Conservation (phyloP, 345 rosid genomes). For the Moricandia arvensis region DNA sequence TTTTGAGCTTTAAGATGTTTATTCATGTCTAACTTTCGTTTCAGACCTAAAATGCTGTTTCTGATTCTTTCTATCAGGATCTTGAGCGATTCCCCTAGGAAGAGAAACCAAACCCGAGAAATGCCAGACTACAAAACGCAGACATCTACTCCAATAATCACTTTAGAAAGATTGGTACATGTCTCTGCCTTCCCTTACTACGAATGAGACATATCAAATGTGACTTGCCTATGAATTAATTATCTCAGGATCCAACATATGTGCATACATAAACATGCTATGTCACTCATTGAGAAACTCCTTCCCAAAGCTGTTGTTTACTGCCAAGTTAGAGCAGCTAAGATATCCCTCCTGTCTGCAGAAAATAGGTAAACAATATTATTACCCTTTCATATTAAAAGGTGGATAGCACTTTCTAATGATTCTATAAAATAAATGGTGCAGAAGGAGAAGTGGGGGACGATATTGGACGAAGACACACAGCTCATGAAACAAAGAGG, state of each 20-base stretch:
- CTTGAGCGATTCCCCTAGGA: constrained; percentile 32
- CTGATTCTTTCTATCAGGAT: no score
- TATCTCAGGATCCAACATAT: constrained; percentile 80
- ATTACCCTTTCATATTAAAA: not conserved
- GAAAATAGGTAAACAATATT: constrained; percentile 61
- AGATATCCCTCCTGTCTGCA: constrained; percentile 83
- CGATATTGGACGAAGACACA: constrained; percentile 95
- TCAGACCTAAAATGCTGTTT: no score
- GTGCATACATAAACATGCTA: constrained; percentile 84
- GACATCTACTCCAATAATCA: constrained; percentile 74
- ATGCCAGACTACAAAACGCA: constrained; percentile 44
- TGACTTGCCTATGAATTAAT: not conserved
- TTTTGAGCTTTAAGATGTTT: no score
- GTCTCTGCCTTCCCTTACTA: not conserved
- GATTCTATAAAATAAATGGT: not conserved
- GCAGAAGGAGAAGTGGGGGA: constrained; percentile 88
- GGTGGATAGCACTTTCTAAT: not conserved
- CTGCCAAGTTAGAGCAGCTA: constrained; percentile 93
- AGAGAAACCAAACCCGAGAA: constrained; percentile 44
- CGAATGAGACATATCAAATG: constrained; percentile 6
- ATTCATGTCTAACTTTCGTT: no score
- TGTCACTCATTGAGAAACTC: constrained; percentile 82
- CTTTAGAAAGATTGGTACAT: constrained; percentile 79
- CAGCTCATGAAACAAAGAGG: constrained; percentile 85
- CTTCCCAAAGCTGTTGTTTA: constrained; percentile 94